Evolutionary conservation across 1,284 basidiomycete genomes (phyloP).

Genomic region (Moesziomyces globuligerus): DNA sequence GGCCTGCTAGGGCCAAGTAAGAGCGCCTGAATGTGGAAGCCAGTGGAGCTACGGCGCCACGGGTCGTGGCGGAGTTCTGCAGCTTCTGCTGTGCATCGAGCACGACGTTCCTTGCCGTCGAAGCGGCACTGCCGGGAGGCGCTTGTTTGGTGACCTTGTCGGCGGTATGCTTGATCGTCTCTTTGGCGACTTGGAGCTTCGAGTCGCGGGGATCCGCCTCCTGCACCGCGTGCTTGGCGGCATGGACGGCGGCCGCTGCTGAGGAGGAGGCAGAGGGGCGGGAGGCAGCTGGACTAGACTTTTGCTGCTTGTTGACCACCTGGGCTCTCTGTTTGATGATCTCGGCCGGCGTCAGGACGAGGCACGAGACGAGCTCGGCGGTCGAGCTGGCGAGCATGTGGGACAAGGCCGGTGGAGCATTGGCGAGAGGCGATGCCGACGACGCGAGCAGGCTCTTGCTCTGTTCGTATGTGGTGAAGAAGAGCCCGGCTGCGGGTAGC

Average conservation of each 20-base stretch:
- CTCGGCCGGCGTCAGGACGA: slow-evolving; percentile 58
- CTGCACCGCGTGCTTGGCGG: slow-evolving; percentile 26
- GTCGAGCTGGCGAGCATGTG: slow-evolving; percentile 51
- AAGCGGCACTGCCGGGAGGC: slow-evolving; percentile 38
- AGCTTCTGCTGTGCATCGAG: slow-evolving; percentile 29
- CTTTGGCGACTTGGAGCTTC: slow-evolving; percentile 18
- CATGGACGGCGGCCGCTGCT: slow-evolving; percentile 14
- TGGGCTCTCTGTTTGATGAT: slow-evolving; percentile 61
- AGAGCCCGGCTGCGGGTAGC: slow-evolving; percentile 77
- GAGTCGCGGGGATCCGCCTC: slow-evolving; percentile 10
- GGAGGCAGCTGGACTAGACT: not conserved
- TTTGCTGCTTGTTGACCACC: slow-evolving; percentile 48
- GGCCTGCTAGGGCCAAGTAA: slow-evolving; percentile 55
- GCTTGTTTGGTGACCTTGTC: slow-evolving; percentile 33
- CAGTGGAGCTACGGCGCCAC: slow-evolving; percentile 18
- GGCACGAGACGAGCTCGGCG: slow-evolving; percentile 58
- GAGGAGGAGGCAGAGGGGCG: slow-evolving; percentile 11
- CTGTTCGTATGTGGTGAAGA: slow-evolving; percentile 60
- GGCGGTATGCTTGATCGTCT: slow-evolving; percentile 25
- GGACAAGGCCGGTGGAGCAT: slow-evolving; percentile 34
- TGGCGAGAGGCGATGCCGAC: slow-evolving; percentile 32
- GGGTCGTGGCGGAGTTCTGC: not conserved
- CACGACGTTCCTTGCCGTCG: slow-evolving; percentile 31
- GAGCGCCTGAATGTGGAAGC: slow-evolving; percentile 39
- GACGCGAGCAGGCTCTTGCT: slow-evolving; percentile 46